These are phyloP conservation scores for Fusarium sp. DNA, from an alignment of 2,329 filamentous ascomycete genomes.

Conservation along the genomic window DNA sequence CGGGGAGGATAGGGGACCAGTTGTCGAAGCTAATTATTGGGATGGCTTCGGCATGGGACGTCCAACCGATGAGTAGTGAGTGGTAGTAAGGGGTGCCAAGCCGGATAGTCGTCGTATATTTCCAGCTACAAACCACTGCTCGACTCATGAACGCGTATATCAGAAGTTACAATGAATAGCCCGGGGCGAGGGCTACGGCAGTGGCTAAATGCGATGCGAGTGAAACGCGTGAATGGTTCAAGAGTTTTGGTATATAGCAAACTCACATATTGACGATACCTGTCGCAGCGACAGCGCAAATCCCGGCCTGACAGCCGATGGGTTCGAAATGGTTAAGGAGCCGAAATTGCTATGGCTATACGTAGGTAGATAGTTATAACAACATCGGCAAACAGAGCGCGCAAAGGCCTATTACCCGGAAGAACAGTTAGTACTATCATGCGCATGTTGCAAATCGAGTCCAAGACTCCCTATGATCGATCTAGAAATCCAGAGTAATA, in stretches of 20 bases:
- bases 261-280: conserved; percentile 22
- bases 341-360: conserved; percentile 30
- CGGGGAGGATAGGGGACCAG: conserved; percentile 19
- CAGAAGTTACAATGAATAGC: not conserved
- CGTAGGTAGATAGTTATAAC: conserved; percentile 13
- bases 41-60: conserved; percentile 11
- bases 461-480: not conserved
- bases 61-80: conserved; percentile 1
- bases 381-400: conserved; percentile 4
- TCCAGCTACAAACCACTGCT: conserved; percentile 10
- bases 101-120: conserved; percentile 4
- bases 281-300: conserved; percentile 33
- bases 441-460: not conserved
- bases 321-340: not conserved
- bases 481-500: not conserved
- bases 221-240: conserved; percentile 1
- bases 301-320: conserved; percentile 15
- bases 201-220: not conserved
- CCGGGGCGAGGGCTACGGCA: conserved; percentile 19
- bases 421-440: not conserved
- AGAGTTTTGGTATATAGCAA: conserved; percentile 26
- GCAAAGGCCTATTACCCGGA: conserved; percentile 17
- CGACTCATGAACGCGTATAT: conserved; percentile 32
- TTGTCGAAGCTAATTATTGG: conserved; percentile 5
- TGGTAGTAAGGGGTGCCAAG: conserved; percentile 37